phyloP scores from a whole-genome alignment of 2,329 filamentous ascomycete genomes.

The Aspergillus piperis region DNA sequence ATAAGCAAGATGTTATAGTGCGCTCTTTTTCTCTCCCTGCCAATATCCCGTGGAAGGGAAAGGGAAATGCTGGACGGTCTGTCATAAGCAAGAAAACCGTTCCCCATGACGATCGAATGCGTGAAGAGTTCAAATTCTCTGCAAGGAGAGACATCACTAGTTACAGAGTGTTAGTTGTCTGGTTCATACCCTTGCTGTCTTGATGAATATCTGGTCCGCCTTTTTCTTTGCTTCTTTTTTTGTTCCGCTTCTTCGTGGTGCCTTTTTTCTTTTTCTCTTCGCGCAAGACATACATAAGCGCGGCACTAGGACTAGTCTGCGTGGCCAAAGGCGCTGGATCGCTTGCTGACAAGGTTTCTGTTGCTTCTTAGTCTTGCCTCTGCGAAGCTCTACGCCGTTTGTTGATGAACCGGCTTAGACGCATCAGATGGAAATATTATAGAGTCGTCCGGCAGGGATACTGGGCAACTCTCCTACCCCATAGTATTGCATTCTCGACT shows the following conservation, averaged over 20 bases:
- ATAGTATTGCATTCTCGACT: background rate
- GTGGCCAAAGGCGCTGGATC: background rate
- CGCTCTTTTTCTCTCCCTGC: background rate
- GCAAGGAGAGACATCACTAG: background rate
- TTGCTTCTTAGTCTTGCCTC: background rate
- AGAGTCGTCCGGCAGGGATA: background rate
- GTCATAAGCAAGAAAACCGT: background rate
- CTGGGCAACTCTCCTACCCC: background rate
- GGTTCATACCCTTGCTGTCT: background rate
- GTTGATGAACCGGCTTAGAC: background rate
- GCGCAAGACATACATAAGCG: constrained; percentile 5
- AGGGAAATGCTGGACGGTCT: background rate
- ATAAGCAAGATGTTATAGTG: background rate
- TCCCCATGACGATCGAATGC: background rate
- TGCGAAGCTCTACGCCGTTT: background rate
- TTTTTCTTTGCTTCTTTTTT: background rate
- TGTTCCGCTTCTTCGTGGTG: background rate
- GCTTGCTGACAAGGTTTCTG: background rate
- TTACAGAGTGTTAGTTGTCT: background rate
- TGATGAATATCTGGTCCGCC: background rate
- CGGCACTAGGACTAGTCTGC: background rate
- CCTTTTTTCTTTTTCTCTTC: background rate
- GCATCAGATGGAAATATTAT: background rate
- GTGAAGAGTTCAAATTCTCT: background rate
- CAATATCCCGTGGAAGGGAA: background rate